These are phyloP conservation scores for Exophiala spinifera DNA, from an alignment of 2,329 filamentous ascomycete species.

Conservation along the genomic window DNA sequence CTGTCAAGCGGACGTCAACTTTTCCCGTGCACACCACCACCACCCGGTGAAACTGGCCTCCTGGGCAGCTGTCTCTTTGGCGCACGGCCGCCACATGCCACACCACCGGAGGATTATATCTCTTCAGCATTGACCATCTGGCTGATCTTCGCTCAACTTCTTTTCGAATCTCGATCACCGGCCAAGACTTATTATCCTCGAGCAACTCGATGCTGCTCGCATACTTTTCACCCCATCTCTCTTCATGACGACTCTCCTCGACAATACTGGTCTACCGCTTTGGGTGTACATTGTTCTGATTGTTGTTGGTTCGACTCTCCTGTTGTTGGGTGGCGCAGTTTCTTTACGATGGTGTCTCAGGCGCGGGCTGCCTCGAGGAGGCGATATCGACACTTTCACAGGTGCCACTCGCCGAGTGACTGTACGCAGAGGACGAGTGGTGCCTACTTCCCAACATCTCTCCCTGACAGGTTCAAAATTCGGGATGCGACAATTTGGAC, in stretches of 20 bases:
- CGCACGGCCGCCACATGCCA: conserved; percentile 4
- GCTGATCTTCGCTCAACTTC: not conserved
- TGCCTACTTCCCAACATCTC: conserved; percentile 28
- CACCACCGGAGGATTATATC: conserved; percentile 4
- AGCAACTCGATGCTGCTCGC: conserved; percentile 17
- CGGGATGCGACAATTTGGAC: conserved; percentile 26
- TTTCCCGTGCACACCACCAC: not conserved
- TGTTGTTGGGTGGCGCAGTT: conserved; percentile 18
- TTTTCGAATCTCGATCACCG: not conserved
- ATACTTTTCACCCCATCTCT: not conserved
- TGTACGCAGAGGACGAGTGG: conserved; percentile 27
- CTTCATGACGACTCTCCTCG: conserved; percentile 28
- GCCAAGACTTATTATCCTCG: not conserved
- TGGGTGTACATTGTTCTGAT: conserved; percentile 29
- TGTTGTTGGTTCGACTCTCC: conserved; percentile 22
- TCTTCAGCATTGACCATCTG: conserved; percentile 11
- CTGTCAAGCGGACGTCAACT: conserved; percentile 6
- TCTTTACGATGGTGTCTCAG: conserved; percentile 24
- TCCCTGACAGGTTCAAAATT: conserved; percentile 31
- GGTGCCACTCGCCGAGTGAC: conserved; percentile 27
- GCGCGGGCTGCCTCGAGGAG: conserved; percentile 3
- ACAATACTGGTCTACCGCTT: conserved; percentile 25
- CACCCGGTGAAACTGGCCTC: not conserved
- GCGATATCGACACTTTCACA: conserved; percentile 20
- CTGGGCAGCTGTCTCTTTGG: not conserved